Conservation (phyloP, 2,329 filamentous ascomycete species). For the Monosporascus cannonballus region DNA sequence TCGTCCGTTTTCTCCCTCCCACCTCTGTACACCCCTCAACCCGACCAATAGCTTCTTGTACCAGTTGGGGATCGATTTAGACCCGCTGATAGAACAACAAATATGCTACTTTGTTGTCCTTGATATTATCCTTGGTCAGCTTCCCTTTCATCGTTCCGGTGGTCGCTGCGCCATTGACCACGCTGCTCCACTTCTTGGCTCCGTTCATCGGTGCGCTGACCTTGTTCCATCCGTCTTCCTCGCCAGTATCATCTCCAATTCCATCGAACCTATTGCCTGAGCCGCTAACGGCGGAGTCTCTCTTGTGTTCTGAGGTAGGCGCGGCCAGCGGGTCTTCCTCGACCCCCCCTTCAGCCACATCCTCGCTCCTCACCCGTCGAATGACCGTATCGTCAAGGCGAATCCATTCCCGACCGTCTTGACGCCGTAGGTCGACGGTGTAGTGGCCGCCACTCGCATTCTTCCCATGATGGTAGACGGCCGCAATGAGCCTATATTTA, state of each 20-base stretch:
- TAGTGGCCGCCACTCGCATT: constrained; percentile 95
- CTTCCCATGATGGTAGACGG: constrained; percentile 97
- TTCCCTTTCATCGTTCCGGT: constrained; percentile 48
- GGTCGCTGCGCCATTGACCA: constrained; percentile 60
- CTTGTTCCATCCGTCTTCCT: constrained; percentile 77
- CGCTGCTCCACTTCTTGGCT: constrained; percentile 67
- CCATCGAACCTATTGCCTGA: constrained; percentile 69
- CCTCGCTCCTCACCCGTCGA: constrained; percentile 75
- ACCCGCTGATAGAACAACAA: constrained; percentile 90
- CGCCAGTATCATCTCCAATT: constrained; percentile 58
- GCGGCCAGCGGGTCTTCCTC: constrained; percentile 67
- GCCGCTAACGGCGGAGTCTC: constrained; percentile 32
- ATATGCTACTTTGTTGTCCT: constrained; percentile 96
- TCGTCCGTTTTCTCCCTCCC: neutral
- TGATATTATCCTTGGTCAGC: constrained; percentile 58
- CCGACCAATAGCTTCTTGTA: neutral
- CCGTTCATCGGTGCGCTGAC: constrained; percentile 60
- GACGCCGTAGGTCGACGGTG: constrained; percentile 91
- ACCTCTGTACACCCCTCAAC: too few species aligned
- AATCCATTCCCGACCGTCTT: constrained; percentile 94
- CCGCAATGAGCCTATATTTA: constrained; percentile 79
- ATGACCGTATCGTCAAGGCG: constrained; percentile 92
- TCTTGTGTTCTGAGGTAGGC: constrained; percentile 59
- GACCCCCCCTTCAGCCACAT: constrained; percentile 79
- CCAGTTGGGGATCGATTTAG: constrained; percentile 17